Conservation (phyloP, 2,329 filamentous ascomycete genomes). For the Laburnicola sp. region DNA sequence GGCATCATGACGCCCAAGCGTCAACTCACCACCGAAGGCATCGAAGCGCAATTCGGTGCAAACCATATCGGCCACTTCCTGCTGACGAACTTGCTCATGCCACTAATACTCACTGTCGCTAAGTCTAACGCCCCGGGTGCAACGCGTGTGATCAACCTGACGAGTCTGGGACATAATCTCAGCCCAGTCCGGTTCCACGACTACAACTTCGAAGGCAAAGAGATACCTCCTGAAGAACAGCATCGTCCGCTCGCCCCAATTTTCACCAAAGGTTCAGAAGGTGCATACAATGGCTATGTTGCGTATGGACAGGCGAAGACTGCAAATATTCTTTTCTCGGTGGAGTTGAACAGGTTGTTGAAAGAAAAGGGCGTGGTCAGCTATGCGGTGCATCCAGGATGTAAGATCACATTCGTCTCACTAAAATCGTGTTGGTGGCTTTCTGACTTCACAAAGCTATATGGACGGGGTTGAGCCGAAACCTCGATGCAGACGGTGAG, state of each 20-base stretch:
- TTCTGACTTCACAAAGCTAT: constrained; percentile 26
- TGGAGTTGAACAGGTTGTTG: constrained; percentile 26
- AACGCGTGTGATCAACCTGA: constrained; percentile 36
- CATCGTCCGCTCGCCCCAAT: constrained; percentile 20
- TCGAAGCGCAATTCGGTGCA: constrained; percentile 53
- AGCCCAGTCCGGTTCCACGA: constrained; percentile 49
- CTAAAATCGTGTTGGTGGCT: neutral
- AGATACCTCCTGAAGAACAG: constrained; percentile 33
- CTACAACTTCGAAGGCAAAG: constrained; percentile 44
- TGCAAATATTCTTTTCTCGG: constrained; percentile 37
- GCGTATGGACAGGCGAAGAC: constrained; percentile 40
- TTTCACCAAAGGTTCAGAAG: constrained; percentile 19
- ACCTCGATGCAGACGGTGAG: constrained; percentile 34
- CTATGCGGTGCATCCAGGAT: constrained; percentile 40
- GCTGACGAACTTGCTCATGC: constrained; percentile 50
- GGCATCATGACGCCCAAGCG: constrained; percentile 41
- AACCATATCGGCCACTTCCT: constrained; percentile 55
- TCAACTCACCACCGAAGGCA: constrained; percentile 47
- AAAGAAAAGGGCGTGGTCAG: constrained; percentile 27
- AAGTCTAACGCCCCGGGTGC: constrained; percentile 36
- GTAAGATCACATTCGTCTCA: constrained; percentile 19
- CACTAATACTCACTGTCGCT: constrained; percentile 38
- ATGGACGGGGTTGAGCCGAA: constrained; percentile 32
- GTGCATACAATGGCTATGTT: constrained; percentile 32
- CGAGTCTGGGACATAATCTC: constrained; percentile 33